Evolutionary conservation across 164 flowering plant genomes (phyloP).

Genomic region (Vitis riparia): DNA sequence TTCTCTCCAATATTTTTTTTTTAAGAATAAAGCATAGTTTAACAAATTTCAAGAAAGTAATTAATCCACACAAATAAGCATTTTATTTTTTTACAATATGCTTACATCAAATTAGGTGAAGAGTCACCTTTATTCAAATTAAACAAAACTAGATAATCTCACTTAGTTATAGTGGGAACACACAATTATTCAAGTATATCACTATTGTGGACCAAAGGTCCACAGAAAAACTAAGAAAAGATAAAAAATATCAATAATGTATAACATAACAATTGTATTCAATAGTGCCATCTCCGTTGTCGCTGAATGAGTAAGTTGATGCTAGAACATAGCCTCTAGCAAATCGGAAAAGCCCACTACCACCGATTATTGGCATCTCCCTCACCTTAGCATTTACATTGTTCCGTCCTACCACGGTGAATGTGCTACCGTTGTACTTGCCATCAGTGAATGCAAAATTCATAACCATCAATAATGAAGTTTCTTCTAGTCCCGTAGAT

Average conservation of each 20-base stretch:
- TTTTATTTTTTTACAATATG: too few relatives aligned
- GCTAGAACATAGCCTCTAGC: slow-evolving; percentile 7
- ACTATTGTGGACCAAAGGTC: too few relatives aligned
- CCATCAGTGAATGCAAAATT: slow-evolving; percentile 35
- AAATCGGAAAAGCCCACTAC: slow-evolving; percentile 31
- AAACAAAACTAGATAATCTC: too few relatives aligned
- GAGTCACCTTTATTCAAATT: too few relatives aligned
- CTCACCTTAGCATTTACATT: slow-evolving; percentile 18
- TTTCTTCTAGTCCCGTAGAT: slow-evolving; percentile 15
- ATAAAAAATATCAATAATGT: neutral
- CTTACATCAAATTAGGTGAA: too few relatives aligned
- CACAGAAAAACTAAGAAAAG: too few relatives aligned
- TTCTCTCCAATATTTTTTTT: too few relatives aligned
- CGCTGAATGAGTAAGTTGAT: neutral
- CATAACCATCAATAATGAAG: slow-evolving; percentile 33
- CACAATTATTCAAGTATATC: neutral
- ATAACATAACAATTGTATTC: slow-evolving; percentile 18
- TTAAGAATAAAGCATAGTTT: too few relatives aligned
- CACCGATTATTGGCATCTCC: slow-evolving; percentile 43
- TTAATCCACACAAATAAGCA: too few relatives aligned
- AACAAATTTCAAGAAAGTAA: too few relatives aligned
- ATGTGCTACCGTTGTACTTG: slow-evolving; percentile 33
- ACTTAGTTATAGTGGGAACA: neutral
- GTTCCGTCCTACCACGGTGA: slow-evolving; percentile 32
- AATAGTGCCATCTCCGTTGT: slow-evolving; percentile 8